phyloP scores from a whole-genome alignment of 202 grass and related monocot genomes.

The Panicum virgatum region DNA sequence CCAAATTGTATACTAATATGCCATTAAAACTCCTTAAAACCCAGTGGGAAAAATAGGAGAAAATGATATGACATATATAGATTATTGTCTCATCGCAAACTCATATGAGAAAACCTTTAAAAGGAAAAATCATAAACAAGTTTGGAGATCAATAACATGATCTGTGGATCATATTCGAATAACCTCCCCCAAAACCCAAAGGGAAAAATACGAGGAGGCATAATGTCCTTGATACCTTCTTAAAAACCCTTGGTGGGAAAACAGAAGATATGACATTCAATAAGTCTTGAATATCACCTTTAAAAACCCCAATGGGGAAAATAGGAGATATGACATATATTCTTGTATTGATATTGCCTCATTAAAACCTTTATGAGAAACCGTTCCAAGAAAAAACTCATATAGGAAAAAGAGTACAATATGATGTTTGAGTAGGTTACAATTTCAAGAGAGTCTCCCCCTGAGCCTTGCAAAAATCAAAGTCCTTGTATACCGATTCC shows the following conservation, averaged over 20 bases:
- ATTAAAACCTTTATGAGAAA: neutral
- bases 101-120: too few species aligned
- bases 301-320: neutral
- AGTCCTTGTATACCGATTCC: too few species aligned
- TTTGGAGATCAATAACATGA: too few species aligned
- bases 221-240: neutral
- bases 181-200: neutral
- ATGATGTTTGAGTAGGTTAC: neutral
- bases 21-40: too few species aligned
- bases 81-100: too few species aligned
- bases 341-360: neutral
- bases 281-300: neutral
- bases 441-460: neutral
- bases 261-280: neutral
- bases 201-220: neutral
- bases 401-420: neutral
- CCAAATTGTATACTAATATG: too few species aligned
- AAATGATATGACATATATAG: too few species aligned
- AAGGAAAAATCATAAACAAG: too few species aligned
- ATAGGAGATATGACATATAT: neutral
- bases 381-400: neutral
- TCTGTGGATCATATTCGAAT: too few species aligned
- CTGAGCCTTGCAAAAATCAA: neutral
- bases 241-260: neutral
- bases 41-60: too few species aligned